Base-by-base conservation (phyloP, 768 basidiomycete genomes). In the Boletellus sp. region DNA sequence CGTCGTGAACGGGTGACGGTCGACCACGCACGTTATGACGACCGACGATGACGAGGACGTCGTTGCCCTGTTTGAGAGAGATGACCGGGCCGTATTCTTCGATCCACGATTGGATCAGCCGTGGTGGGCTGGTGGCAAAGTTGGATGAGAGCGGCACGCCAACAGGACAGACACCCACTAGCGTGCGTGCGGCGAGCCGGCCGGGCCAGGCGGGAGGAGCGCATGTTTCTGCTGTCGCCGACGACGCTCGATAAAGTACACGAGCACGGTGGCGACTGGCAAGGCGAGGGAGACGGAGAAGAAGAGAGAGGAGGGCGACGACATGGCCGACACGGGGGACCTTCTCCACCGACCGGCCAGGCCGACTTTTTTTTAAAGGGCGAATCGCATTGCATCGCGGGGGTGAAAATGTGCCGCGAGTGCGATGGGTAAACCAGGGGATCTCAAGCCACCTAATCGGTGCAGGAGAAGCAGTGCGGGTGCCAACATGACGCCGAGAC, bases 1-100 rank as follows among this genome's bases (percentile, higher is more conserved):
- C 8, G 24, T 26, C 24, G 24, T 26, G 24, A 26, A 8, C 11
- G 28, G 28, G 7, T 10, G 7, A 8, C 6, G 20, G 17, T 22
- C 28, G 2, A 39, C 6, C 24, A 6, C 49, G 7, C 6, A 52
- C 57, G 17, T 67, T 22, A n/a, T 63, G 61, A 40, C 63, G 51
- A 3, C 57, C 60, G 6, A 62, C 22, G 20, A 65, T 62, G 41
- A 67, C 63, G 11, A 62, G 55, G n/a, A 65, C 53, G 19, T 67
- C 53, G 6, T 28, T 31, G 19, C 60, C 65, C 42, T 67, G 54
- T 24, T 37, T 50, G 41, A 65, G 50, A 10, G 65, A 61, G 34
- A 65, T 51, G 10, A 67, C 46, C 0, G 65, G 65, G 1, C 65
- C 62, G 17, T 67, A 67, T 39, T 51, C 34, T 44, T 65, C 50